Evolutionary conservation across 805 yeast species (phyloP).

Genomic region (Ogataea methylovora): DNA sequence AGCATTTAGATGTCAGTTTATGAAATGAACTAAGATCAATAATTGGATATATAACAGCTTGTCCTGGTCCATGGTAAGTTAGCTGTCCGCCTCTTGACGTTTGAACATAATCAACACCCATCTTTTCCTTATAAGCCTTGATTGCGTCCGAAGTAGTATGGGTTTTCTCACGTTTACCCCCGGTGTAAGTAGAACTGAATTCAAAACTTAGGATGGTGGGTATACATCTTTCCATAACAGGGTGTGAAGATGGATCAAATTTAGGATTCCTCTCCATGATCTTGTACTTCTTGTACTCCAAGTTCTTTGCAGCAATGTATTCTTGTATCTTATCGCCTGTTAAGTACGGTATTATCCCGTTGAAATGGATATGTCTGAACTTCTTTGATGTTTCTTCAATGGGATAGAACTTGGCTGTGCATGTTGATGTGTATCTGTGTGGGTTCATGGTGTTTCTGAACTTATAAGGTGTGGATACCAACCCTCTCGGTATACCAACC

Average conservation of each 20-base stretch:
- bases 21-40: conserved; percentile 58
- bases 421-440: conserved; percentile 1
- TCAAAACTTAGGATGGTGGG: conserved; percentile 76
- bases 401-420: conserved; percentile 10
- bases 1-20: conserved; percentile 43
- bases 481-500: too few species aligned
- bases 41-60: conserved; percentile 77
- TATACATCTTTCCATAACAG: too few species aligned
- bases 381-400: conserved; percentile 19
- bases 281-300: conserved; percentile 40
- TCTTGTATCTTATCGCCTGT: conserved; percentile 53
- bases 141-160: conserved; percentile 26
- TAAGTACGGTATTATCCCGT: conserved; percentile 29
- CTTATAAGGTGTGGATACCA: too few species aligned
- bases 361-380: conserved; percentile 38
- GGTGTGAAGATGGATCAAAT: conserved; percentile 39
- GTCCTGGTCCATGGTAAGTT: conserved; percentile 97
- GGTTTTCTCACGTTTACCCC: conserved; percentile 76
- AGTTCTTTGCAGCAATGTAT: conserved; percentile 44
- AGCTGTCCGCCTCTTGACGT: conserved; percentile 91
- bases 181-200: conserved; percentile 81
- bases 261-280: conserved; percentile 15
- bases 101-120: conserved; percentile 62
- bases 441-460: too few species aligned
- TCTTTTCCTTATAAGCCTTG: conserved; percentile 17